Conservation (phyloP, 2,329 filamentous ascomycete genomes). For the Grosmannia huntii region DNA sequence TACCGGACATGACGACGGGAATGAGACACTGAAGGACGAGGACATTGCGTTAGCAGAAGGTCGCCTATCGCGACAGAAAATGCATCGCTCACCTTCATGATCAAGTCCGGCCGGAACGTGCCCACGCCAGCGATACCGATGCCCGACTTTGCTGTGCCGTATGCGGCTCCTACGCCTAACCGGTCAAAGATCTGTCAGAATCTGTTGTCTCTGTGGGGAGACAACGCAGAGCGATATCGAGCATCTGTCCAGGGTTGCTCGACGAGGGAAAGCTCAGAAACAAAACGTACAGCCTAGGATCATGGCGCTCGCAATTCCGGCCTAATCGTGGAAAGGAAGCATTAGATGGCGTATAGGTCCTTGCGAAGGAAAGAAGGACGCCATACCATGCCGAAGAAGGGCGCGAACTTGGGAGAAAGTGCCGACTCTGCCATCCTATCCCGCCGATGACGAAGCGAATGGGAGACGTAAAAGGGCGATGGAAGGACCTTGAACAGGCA, state of each 20-base stretch:
- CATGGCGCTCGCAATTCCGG: slow-evolving; percentile 70
- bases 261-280: slow-evolving; percentile 3
- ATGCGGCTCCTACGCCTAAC: slow-evolving; percentile 59
- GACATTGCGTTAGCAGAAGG: background rate
- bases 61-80: background rate
- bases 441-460: background rate
- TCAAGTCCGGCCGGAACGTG: slow-evolving; percentile 73
- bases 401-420: slow-evolving; percentile 66
- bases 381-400: slow-evolving; percentile 78
- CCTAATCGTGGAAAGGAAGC: slow-evolving; percentile 29
- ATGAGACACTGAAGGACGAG: slow-evolving; percentile 52
- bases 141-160: slow-evolving; percentile 78
- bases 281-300: slow-evolving; percentile 62
- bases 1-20: slow-evolving; percentile 95
- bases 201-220: background rate
- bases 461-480: background rate
- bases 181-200: background rate
- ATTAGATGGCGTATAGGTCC: background rate
- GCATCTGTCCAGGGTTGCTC: background rate
- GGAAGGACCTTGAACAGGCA: background rate
- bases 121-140: slow-evolving; percentile 80
- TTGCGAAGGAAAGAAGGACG: background rate
- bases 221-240: slow-evolving; percentile 9
- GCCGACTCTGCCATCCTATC: slow-evolving; percentile 36
- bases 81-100: slow-evolving; percentile 63